Percentiles rank a stretch among this genome's conserved stretches.
phyloP scores from a whole-genome alignment of 352 stramenopile genomes.

The Globisporangium solare region DNA sequence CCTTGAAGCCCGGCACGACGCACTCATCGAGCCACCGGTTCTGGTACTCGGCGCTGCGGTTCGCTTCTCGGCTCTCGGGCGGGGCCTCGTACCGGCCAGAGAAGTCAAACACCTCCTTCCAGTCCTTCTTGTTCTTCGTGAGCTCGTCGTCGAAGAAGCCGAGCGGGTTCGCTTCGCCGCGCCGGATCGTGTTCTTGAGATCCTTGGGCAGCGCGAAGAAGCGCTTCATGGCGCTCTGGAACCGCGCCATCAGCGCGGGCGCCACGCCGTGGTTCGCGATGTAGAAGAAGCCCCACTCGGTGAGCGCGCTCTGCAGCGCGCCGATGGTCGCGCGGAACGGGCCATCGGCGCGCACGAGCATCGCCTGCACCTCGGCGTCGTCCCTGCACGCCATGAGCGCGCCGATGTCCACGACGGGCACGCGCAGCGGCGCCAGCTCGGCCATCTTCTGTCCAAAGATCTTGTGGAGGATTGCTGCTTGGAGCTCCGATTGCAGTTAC shows the following conservation, averaged over 20 bases:
- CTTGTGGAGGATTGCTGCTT: too few species aligned
- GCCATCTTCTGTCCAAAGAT: too few species aligned
- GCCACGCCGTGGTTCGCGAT: conserved; percentile 79
- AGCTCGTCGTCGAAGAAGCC: conserved; percentile 94
- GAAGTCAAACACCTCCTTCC: conserved; percentile 88
- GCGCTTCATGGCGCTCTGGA: conserved; percentile 51
- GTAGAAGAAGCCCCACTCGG: conserved; percentile 92
- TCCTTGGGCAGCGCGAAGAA: conserved; percentile 84
- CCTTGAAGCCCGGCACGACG: conserved; percentile 50
- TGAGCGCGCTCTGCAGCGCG: conserved; percentile 43
- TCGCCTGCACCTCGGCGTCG: conserved; percentile 29
- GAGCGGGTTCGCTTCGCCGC: conserved; percentile 72
- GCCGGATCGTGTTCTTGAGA: conserved; percentile 52
- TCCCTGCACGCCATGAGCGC: conserved; percentile 33
- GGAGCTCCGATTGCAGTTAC: too few species aligned
- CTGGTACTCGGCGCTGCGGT: conserved; percentile 73
- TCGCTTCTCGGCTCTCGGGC: conserved; percentile 37
- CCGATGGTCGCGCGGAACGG: conserved; percentile 32
- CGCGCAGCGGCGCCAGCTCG: conserved; percentile 2
- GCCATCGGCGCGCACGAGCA: conserved; percentile 14
- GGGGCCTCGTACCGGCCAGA: conserved; percentile 35
- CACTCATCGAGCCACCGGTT: conserved; percentile 78
- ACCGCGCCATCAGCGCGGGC: conserved; percentile 45
- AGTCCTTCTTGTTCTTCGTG: conserved; percentile 92
- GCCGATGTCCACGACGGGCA: conserved; percentile 48